phyloP scores from a whole-genome alignment of 768 basidiomycete species.

The Dentipellis fragilis region DNA sequence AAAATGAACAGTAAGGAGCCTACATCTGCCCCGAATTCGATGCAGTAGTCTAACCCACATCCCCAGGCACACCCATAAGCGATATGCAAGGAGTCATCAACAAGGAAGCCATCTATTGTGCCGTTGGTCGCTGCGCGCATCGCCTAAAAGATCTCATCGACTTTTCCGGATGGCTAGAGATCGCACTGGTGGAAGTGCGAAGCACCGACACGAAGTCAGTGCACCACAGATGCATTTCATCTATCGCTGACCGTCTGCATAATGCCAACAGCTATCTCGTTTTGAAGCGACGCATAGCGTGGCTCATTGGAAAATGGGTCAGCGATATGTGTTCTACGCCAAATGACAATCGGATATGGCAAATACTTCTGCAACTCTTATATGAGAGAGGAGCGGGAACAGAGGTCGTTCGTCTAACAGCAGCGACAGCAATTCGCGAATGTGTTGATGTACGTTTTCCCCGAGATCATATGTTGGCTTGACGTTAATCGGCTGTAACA shows the following conservation, averaged over 20 bases:
- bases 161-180: slow-evolving; percentile 61
- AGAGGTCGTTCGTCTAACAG: slow-evolving; percentile 77
- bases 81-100: slow-evolving; percentile 56
- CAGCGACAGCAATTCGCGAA: slow-evolving; percentile 69
- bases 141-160: slow-evolving; percentile 54
- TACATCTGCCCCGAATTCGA: not conserved
- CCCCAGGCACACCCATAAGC: slow-evolving; percentile 32
- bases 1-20: slow-evolving; percentile 45
- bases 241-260: not conserved
- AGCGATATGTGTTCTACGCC: slow-evolving; percentile 52
- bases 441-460: slow-evolving; percentile 69
- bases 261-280: slow-evolving; percentile 61
- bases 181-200: slow-evolving; percentile 46
- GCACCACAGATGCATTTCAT: slow-evolving; percentile 10
- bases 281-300: slow-evolving; percentile 90
- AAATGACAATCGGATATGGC: slow-evolving; percentile 63
- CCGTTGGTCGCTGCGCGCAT: slow-evolving; percentile 71
- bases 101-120: slow-evolving; percentile 84
- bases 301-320: slow-evolving; percentile 89
- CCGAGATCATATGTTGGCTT: slow-evolving; percentile 5
- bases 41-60: not conserved
- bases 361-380: slow-evolving; percentile 69
- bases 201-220: slow-evolving; percentile 47
- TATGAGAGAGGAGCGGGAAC: slow-evolving; percentile 67
- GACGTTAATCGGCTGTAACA: not conserved